Evolutionary conservation across 2,329 filamentous ascomycete genomes (phyloP), one percentile per base, ranked within the genome.

Genomic region (Ceratocystis ficicola): DNA sequence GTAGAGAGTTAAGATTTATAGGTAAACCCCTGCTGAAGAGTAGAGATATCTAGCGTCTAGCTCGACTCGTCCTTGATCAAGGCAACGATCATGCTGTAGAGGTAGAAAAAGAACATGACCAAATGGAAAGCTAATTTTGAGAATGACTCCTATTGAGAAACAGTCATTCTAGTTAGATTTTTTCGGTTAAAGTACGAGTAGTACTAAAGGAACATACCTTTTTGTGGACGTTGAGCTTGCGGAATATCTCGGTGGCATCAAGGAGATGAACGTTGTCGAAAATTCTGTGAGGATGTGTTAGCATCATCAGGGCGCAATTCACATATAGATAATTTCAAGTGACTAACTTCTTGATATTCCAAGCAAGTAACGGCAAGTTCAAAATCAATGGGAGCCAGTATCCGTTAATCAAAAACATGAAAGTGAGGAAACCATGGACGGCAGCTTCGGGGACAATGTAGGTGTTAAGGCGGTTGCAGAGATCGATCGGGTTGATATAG

Each of bases 91-190:
- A 94, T 95, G 86, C 89, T 95, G 84, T 96, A 96, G 66, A 99
- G 88, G 80, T 99, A 99, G 85, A 97, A 99, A 86, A 99, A 99
- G 85, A 99, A 99, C 91, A 99, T 96, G 79, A 99, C 77, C 68
- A 99, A 82, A 78, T 99, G 94, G 83, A 99, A 99, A 66, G 93
- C 94, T 55, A 99, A 89, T 81, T 99, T 99, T 80, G 94, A 87
- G 77, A 99, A 99, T 0, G 94, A 97, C 85, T 99, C 94, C 92
- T 96, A 41, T 55, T 2, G 12, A 30, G 25, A 48, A 46, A 61
- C 12, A 20, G 20, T 4, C 36, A 4, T 4, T 15, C 36, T 4
- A 15, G 36, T 41, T 41, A 41, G 36, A 41, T 41, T 15, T 1
- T 41, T 46, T 22, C 17, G 25, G 25, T 63, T 48, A 48, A 32